Evolutionary conservation across 164 flowering plant genomes (phyloP), one percentile per base, ranked within the genome.

Genomic region (Annona cherimola): DNA sequence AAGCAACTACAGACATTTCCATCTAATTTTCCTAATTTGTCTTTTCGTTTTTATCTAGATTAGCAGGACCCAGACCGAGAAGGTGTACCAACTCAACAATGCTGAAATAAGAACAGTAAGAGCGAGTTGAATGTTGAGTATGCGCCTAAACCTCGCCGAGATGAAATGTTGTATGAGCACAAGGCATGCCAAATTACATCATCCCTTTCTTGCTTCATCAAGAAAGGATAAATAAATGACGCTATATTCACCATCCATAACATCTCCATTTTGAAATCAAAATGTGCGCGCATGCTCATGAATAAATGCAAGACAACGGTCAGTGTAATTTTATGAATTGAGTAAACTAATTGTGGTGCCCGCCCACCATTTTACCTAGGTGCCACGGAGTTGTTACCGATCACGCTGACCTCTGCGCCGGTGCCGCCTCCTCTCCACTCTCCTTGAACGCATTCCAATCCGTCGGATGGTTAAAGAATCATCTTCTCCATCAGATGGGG

Each of bases 381-480:
- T n/a, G 14, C 57, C 35, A 11, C 54, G n/a, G 50, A 46, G 69
- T 69, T 59, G 54, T 14, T 20, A 69, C 67, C 18, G 73, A n/a
- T 41, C 71, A 45, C 41, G 73, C 45, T 62, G 73, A 69, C 71
- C 70, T 70, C 79, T 74, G 42, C 76, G 79, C 64, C 73, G 66
- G 18, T 67, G 79, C 63, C 79, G 74, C 64, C 79, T 71, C 60
- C 79, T 71, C 72, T 57, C 69, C 5, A 72, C 61, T 64, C 80
- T 74, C 54, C 71, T 69, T 46, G 61, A 68, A 74, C 64, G 66
- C 44, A 73, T 45, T 50, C 61, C 74, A 39, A 76, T 74, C 40
- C 68, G 50, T 3, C 72, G 65, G 41, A 12, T 5, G 42, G n/a
- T 70, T 6, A 42, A 16, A 7, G 68, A 67, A 45, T 46, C 69